These are phyloP conservation scores for Penicillium canescens DNA, from an alignment of 495 filamentous ascomycete species.

Conservation along the genomic window DNA sequence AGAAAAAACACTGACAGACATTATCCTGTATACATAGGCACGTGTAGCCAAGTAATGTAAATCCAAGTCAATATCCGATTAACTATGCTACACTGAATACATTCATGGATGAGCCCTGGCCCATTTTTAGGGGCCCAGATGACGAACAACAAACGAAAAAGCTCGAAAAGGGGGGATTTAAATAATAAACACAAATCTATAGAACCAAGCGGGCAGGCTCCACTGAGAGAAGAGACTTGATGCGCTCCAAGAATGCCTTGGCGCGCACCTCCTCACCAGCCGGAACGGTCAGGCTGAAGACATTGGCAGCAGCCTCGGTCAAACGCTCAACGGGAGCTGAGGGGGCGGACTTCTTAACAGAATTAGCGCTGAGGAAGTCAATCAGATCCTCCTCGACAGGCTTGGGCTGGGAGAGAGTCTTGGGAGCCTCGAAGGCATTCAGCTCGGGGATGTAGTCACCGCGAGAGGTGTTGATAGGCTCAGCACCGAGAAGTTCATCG, in stretches of 20 bases:
- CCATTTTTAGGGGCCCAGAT: constrained; percentile 11
- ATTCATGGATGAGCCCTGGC: constrained; percentile 17
- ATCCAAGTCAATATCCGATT: constrained; percentile 25
- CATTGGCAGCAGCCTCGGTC: constrained; percentile 58
- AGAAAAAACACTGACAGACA: no score
- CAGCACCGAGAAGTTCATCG: constrained; percentile 79
- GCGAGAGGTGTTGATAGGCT: constrained; percentile 51
- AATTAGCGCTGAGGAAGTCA: constrained; percentile 66
- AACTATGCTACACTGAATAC: constrained; percentile 38
- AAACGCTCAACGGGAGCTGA: constrained; percentile 21
- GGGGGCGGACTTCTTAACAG: constrained; percentile 30
- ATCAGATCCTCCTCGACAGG: constrained; percentile 61
- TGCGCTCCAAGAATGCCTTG: constrained; percentile 73
- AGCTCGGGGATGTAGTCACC: constrained; percentile 75
- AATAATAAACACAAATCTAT: constrained; percentile 29
- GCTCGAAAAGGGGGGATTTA: constrained; percentile 11
- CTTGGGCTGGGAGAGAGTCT: constrained; percentile 24
- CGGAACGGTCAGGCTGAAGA: constrained; percentile 77
- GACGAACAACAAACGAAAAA: constrained; percentile 18
- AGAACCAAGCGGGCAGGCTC: constrained; percentile 79
- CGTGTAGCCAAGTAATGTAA: background rate
- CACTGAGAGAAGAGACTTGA: constrained; percentile 78
- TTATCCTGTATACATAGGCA: no score
- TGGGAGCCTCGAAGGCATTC: constrained; percentile 51
- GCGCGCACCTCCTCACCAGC: constrained; percentile 79